A percentile compares a stretch with the other conserved stretches of the same genome.
These are phyloP conservation scores for Nowakowskiella sp. DNA, from an alignment of 192 early-diverging fungal genomes.

Conservation along the genomic window DNA sequence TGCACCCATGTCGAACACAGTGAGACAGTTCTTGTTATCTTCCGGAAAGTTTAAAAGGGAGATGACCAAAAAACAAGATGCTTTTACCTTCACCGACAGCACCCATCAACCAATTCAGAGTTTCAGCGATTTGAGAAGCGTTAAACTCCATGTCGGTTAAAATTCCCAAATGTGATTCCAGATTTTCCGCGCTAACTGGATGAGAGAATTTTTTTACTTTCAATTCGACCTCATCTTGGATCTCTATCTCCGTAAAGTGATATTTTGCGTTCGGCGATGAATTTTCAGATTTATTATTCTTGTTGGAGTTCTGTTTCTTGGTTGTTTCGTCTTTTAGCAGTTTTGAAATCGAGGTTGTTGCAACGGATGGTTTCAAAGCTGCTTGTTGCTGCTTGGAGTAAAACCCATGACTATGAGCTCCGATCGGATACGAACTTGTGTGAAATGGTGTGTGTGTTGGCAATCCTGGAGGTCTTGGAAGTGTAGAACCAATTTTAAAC, in stretches of 20 bases:
- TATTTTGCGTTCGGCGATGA: neutral
- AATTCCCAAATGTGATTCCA: no score
- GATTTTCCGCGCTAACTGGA: no score
- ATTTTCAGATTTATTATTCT: neutral
- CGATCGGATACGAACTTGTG: conserved; percentile 11
- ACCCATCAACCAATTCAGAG: no score
- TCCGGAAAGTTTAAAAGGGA: no score
- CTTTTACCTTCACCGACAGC: no score
- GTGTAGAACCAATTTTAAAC: neutral
- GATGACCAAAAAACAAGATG: no score
- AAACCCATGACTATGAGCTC: conserved; percentile 34
- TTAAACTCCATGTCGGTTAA: no score
- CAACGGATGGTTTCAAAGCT: conserved; percentile 6
- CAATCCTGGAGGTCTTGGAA: neutral
- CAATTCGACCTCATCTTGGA: no score
- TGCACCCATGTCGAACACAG: neutral
- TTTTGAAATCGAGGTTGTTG: conserved; percentile 2
- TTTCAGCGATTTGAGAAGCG: no score
- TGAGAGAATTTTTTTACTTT: no score
- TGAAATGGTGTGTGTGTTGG: neutral
- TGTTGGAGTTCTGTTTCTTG: conserved; percentile 10
- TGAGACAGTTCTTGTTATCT: no score
- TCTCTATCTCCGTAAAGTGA: neutral
- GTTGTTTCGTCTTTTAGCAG: conserved; percentile 2
- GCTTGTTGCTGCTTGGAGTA: conserved; percentile 29